Evolutionary conservation across 106 monocot genomes (phyloP), one percentile per base, ranked within the genome.

Genomic region (Gastrodia elata): DNA sequence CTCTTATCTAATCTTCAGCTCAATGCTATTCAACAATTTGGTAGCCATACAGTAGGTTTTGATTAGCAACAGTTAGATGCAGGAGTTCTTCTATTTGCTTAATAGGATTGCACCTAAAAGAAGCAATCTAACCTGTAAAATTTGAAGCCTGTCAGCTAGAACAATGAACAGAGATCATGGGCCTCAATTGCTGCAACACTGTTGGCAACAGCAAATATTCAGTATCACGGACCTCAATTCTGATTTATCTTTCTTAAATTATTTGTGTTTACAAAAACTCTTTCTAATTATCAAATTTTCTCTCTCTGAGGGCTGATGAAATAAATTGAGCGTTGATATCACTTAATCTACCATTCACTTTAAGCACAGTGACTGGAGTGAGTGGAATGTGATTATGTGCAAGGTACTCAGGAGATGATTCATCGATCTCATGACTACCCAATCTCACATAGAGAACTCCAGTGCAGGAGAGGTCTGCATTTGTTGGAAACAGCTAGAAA

Each of bases 261-360:
- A 74, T 91, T 88, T 22, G 91, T 91, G 79, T 82, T 78, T 3
- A 91, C 85, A 74, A 87, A 94, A 28, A 74, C 85, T 77, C 88
- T 87, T 64, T 83, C 84, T 36, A 80, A 81, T 82, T 87, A 77
- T 89, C 91, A 38, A 85, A 77, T 55, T 91, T 76, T 42, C 89
- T 88, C 43, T 84, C 78, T 55, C 89, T 77, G 48, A 94, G 94
- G 25, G 57, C 30, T 40, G 77, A 84, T 71, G 88, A 81, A 38
- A 83, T 75, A 42, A 68, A 74, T 26, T 83, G 81, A 5, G 74
- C 77, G 49, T 71, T 78, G 25, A 81, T 73, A 44, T 75, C 74
- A 35, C 80, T 83, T 73, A 80, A 77, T 69, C 75, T 80, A 8
- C 83, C 86, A 73, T 83, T 90, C 57, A 82, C 83, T 59, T 93